Conservation (phyloP, 2,329 filamentous ascomycete genomes). For the Microsporum canis region DNA sequence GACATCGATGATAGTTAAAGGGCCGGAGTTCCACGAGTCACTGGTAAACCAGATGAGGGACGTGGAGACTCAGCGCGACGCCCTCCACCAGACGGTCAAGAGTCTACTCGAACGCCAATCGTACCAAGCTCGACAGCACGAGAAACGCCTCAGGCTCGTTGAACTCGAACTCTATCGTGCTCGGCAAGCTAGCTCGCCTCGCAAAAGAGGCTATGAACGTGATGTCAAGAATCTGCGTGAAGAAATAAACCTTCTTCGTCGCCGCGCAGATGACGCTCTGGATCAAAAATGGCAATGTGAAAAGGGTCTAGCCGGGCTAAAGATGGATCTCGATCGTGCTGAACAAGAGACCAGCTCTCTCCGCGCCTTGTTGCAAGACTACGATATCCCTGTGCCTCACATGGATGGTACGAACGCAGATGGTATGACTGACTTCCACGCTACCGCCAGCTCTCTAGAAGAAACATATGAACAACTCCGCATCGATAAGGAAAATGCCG, state of each 20-base stretch:
- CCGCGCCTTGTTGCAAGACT: slow-evolving; percentile 63
- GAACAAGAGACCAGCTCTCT: slow-evolving; percentile 87
- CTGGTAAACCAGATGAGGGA: slow-evolving; percentile 76
- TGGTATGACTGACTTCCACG: slow-evolving; percentile 37
- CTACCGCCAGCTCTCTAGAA: slow-evolving; percentile 60
- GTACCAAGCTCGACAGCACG: slow-evolving; percentile 68
- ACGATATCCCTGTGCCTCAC: slow-evolving; percentile 61
- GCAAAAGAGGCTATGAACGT: slow-evolving; percentile 67
- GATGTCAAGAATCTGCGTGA: slow-evolving; percentile 70
- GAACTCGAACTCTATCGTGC: slow-evolving; percentile 69
- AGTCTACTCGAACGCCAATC: slow-evolving; percentile 77
- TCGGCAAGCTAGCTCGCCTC: slow-evolving; percentile 46
- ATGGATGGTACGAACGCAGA: slow-evolving; percentile 34
- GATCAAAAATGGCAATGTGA: slow-evolving; percentile 96
- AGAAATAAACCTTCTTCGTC: slow-evolving; percentile 73
- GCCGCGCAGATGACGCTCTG: slow-evolving; percentile 81
- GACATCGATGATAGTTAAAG: slow-evolving; percentile 41
- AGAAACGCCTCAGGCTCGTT: slow-evolving; percentile 65
- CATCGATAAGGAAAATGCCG: slow-evolving; percentile 52
- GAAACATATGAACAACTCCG: slow-evolving; percentile 65
- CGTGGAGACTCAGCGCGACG: slow-evolving; percentile 85
- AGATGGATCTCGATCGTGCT: slow-evolving; percentile 93
- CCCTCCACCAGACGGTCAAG: slow-evolving; percentile 76
- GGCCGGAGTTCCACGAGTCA: slow-evolving; percentile 53
- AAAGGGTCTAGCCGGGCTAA: slow-evolving; percentile 74